These are phyloP conservation scores for Rachicladosporium sp. DNA, from an alignment of 2,329 filamentous ascomycete species.

Conservation along the genomic window DNA sequence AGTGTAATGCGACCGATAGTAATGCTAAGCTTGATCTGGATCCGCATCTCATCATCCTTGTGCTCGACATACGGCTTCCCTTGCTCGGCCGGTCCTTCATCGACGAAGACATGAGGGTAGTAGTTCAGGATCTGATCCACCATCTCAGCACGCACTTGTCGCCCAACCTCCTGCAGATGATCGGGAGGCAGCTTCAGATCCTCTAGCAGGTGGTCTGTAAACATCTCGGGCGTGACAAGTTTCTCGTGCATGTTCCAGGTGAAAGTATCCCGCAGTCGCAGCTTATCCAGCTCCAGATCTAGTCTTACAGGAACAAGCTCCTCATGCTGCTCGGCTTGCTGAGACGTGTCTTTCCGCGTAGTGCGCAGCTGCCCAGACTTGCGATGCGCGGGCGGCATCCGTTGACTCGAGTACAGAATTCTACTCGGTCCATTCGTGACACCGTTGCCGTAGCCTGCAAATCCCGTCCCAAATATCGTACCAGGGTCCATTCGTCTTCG, in stretches of 20 bases:
- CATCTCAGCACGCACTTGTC: conserved; percentile 62
- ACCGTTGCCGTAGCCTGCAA: conserved; percentile 79
- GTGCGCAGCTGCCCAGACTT: conserved; percentile 62
- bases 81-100: conserved; percentile 82
- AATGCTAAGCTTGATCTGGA: conserved; percentile 91
- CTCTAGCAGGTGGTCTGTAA: conserved; percentile 81
- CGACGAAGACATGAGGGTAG: conserved; percentile 80
- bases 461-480: conserved; percentile 57
- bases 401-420: conserved; percentile 68
- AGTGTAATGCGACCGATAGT: conserved; percentile 91
- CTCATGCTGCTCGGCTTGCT: conserved; percentile 82
- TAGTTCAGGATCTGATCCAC: conserved; percentile 86
- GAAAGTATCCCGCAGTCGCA: conserved; percentile 91
- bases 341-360: conserved; percentile 64
- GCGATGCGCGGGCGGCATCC: conserved; percentile 64
- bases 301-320: conserved; percentile 83
- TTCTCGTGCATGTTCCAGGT: conserved; percentile 97
- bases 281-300: conserved; percentile 90
- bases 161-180: conserved; percentile 35
- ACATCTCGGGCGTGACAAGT: conserved; percentile 64
- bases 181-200: conserved; percentile 69
- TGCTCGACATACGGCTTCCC: conserved; percentile 85
- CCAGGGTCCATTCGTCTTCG: conserved; percentile 44
- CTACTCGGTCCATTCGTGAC: conserved; percentile 54
- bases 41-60: conserved; percentile 98